phyloP scores from a whole-genome alignment of 371 early-diverging fungal species.

The Saksenaea oblongispora region DNA sequence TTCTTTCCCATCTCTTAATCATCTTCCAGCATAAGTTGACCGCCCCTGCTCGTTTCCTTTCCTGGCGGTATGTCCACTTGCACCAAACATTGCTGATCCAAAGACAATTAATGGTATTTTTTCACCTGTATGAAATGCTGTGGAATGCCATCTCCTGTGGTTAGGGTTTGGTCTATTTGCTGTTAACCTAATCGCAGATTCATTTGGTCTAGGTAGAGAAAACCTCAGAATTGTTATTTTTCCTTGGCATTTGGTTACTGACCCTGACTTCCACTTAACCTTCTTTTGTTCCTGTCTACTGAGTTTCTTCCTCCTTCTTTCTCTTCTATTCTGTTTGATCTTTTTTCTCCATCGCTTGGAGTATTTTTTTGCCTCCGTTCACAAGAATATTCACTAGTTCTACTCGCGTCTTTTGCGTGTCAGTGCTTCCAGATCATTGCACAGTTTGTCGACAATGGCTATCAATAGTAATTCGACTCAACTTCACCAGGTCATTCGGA shows the following conservation, averaged over 20 bases:
- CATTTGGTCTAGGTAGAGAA: background rate
- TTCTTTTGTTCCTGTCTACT: no score
- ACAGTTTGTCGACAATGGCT: background rate
- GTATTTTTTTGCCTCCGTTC: slow-evolving; percentile 3
- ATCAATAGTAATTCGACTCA: background rate
- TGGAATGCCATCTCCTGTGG: background rate
- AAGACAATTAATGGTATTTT: background rate
- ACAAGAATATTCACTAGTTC: slow-evolving; percentile 7
- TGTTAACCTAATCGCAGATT: background rate
- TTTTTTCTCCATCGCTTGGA: background rate
- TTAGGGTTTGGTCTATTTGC: background rate
- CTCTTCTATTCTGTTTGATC: background rate
- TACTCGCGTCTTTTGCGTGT: slow-evolving; percentile 4
- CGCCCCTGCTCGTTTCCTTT: background rate
- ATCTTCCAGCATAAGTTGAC: background rate
- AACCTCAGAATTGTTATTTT: background rate
- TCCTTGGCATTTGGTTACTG: background rate
- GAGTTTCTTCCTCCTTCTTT: background rate
- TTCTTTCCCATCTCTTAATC: background rate
- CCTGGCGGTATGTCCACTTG: background rate
- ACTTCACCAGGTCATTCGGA: background rate
- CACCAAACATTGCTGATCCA: slow-evolving; percentile 1
- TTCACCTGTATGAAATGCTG: background rate
- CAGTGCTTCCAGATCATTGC: slow-evolving; percentile 5
- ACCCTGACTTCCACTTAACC: background rate